Base-by-base conservation (phyloP, 148 eudicot genomes). In the Simmondsia chinensis region DNA sequence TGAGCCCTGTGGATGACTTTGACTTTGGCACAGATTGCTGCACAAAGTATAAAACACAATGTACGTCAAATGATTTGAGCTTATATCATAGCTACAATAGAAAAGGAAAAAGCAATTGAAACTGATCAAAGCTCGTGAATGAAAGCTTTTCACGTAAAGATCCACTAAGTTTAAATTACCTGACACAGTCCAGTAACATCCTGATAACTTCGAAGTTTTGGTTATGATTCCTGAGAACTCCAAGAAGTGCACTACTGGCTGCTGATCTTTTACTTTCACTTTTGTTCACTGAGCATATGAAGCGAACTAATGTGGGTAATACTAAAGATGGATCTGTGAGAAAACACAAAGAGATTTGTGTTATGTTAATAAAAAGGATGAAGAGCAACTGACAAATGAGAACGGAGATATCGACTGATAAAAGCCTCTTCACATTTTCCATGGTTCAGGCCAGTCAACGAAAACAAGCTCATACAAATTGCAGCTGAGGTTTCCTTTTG, bases 111-210 rank as follows among this genome's bases (percentile, higher is more conserved):
- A 18, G 2, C 11, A 17, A 30, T 16, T n/a, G n/a, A n/a, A n/a
- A n/a, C n/a, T n/a, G n/a, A n/a, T n/a, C n/a, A n/a, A n/a, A n/a
- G n/a, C n/a, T n/a, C n/a, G n/a, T n/a, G n/a, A n/a, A n/a, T n/a
- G n/a, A n/a, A n/a, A n/a, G n/a, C n/a, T n/a, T n/a, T n/a, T n/a
- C n/a, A n/a, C n/a, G n/a, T n/a, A n/a, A n/a, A n/a, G n/a, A n/a
- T n/a, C n/a, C n/a, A n/a, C n/a, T n/a, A n/a, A n/a, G 15, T 46
- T 17, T 10, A 33, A 30, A 50, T 11, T 72, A 85, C 95, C 95
- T 77, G 35, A 85, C 63, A 50, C 65, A 64, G 63, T 77, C 79
- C 19, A 85, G 77, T 69, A 85, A 29, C 61, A 64, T 43, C 56
- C 56, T 63, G 46, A 80, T 53, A 43, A 72, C 82, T 26, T 77